These are phyloP conservation scores for Trametes coccinea DNA, from an alignment of 768 basidiomycete genomes.

Conservation along the genomic window DNA sequence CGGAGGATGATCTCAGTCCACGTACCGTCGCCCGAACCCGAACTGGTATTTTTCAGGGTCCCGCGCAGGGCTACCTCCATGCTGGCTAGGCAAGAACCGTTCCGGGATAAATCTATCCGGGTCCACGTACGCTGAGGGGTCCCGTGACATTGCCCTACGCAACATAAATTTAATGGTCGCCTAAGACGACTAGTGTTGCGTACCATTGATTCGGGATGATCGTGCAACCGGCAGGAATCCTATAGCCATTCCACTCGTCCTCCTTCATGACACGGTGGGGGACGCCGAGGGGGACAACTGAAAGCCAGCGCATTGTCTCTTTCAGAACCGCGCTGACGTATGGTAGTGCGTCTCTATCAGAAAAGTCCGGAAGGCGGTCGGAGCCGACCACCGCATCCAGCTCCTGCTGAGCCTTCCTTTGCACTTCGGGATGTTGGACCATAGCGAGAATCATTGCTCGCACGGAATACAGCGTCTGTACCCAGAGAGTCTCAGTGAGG, in stretches of 20 bases:
- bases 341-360: constrained; percentile 20
- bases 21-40: not conserved
- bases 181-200: not conserved
- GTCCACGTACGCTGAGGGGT: constrained; percentile 24
- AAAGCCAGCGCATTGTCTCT: constrained; percentile 27
- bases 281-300: constrained; percentile 21
- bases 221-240: constrained; percentile 28
- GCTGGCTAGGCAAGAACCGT: not conserved
- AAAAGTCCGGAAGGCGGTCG: constrained; percentile 24
- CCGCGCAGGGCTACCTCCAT: not conserved
- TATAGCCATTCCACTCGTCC: constrained; percentile 30
- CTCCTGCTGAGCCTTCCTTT: constrained; percentile 29
- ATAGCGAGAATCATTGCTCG: constrained; percentile 31
- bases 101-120: constrained; percentile 27
- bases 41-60: not conserved
- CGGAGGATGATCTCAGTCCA: no score
- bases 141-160: constrained; percentile 26
- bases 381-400: constrained; percentile 29
- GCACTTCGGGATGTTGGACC: constrained; percentile 27
- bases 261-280: constrained; percentile 20
- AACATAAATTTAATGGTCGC: not conserved
- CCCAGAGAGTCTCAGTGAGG: not conserved
- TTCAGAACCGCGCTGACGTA: constrained; percentile 24
- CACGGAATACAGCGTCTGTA: constrained; percentile 24
- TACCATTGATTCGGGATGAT: constrained; percentile 31